Conservation (phyloP, 768 basidiomycete species). For the Rhodotorula sphaerocarpa region DNA sequence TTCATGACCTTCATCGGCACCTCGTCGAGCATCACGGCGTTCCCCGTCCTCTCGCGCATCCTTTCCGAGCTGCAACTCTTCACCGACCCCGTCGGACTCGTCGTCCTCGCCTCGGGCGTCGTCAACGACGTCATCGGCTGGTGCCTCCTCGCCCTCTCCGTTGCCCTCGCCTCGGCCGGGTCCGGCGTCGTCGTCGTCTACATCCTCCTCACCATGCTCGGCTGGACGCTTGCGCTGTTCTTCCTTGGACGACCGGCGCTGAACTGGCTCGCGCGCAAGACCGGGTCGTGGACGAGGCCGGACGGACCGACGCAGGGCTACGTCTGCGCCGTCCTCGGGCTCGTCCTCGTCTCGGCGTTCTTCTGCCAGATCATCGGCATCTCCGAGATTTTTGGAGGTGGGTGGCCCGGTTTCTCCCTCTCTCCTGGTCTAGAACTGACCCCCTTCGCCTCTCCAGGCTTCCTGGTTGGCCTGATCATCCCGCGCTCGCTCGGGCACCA, state of each 20-base stretch:
- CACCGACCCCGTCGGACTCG: slow-evolving; percentile 73
- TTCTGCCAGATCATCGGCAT: slow-evolving; percentile 81
- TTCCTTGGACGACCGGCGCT: slow-evolving; percentile 60
- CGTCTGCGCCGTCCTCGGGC: slow-evolving; percentile 69
- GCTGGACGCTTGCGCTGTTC: slow-evolving; percentile 59
- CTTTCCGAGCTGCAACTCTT: slow-evolving; percentile 72
- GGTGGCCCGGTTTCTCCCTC: slow-evolving; percentile 1
- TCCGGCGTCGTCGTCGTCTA: slow-evolving; percentile 67
- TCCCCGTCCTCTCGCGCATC: slow-evolving; percentile 55
- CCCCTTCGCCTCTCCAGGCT: slow-evolving; percentile 49
- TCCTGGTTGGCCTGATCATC: slow-evolving; percentile 70
- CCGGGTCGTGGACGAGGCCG: slow-evolving; percentile 54
- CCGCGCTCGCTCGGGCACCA: slow-evolving; percentile 73
- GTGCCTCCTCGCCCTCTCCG: slow-evolving; percentile 72
- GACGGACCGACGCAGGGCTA: slow-evolving; percentile 63
- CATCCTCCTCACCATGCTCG: slow-evolving; percentile 62
- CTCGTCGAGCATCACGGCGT: slow-evolving; percentile 60
- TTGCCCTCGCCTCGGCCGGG: slow-evolving; percentile 72
- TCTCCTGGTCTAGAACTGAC: too few relatives aligned
- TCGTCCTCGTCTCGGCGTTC: slow-evolving; percentile 68
- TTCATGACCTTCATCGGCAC: slow-evolving; percentile 68
- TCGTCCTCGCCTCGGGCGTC: slow-evolving; percentile 73
- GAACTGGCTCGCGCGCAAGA: slow-evolving; percentile 58
- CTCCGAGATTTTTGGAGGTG: slow-evolving; percentile 52
- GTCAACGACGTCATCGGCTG: slow-evolving; percentile 62